Conservation (phyloP, 441 rosid genomes). For the Arabidopsis lyrata region DNA sequence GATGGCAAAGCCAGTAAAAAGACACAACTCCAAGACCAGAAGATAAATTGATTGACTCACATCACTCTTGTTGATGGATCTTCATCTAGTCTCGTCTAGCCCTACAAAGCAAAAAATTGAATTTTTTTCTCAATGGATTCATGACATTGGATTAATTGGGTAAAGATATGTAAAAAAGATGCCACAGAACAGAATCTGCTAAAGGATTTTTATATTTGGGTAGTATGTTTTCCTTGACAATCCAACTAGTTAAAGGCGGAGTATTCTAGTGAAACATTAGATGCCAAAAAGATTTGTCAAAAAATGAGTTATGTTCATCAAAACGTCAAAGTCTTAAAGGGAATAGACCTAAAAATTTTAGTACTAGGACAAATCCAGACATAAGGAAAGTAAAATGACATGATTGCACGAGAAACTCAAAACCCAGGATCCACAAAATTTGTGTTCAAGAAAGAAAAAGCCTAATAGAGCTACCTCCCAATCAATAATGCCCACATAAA, state of each 20-base stretch:
- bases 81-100: slow-evolving; percentile 90
- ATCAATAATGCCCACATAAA: background rate
- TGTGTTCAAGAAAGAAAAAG: background rate
- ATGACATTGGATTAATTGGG: slow-evolving; percentile 36
- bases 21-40: slow-evolving; percentile 46
- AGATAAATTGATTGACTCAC: slow-evolving; percentile 53
- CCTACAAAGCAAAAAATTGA: slow-evolving; percentile 75
- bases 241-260: background rate
- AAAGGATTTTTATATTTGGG: slow-evolving; percentile 1
- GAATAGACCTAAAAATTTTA: background rate
- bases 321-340: background rate
- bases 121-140: slow-evolving; percentile 46
- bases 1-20: slow-evolving; percentile 26
- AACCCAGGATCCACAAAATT: background rate
- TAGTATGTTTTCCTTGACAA: slow-evolving; percentile 18
- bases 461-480: slow-evolving; percentile 6
- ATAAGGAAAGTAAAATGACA: background rate
- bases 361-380: background rate
- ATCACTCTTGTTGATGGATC: slow-evolving; percentile 57
- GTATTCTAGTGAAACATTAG: background rate
- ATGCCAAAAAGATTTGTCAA: background rate
- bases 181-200: slow-evolving; percentile 16
- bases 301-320: background rate
- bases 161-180: slow-evolving; percentile 15
- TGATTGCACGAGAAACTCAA: background rate